Evolutionary conservation across 352 stramenopile species (phyloP).

Genomic region (Blastocystis sp.): DNA sequence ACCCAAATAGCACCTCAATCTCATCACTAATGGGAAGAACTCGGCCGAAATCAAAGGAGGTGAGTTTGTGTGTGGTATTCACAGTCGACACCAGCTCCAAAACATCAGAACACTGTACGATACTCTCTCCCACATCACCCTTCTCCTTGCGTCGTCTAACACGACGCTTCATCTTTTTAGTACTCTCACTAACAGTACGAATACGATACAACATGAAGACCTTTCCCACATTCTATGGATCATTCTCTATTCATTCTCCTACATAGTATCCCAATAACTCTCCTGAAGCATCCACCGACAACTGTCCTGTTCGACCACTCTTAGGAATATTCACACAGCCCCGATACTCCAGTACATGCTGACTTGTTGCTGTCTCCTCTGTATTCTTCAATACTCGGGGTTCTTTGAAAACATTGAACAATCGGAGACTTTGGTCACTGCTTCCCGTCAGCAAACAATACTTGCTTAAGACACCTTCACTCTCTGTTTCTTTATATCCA

Average conservation of each 20-base stretch:
- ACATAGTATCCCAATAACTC: conserved; percentile 74
- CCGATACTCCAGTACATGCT: conserved; percentile 75
- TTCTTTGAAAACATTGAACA: conserved; percentile 57
- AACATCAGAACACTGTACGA: conserved; percentile 24
- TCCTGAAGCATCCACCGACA: conserved; percentile 75
- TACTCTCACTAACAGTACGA: conserved; percentile 79
- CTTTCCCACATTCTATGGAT: conserved; percentile 78
- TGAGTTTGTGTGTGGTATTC: conserved; percentile 64
- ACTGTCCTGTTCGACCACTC: conserved; percentile 77
- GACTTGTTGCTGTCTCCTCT: conserved; percentile 45
- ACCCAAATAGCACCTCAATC: conserved; percentile 78
- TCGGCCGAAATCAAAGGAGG: conserved; percentile 71
- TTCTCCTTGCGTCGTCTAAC: conserved; percentile 84
- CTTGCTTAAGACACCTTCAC: conserved; percentile 18
- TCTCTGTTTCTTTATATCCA: conserved; percentile 3
- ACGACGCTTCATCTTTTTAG: conserved; percentile 85
- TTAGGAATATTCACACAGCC: conserved; percentile 78
- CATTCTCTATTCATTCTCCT: conserved; percentile 69
- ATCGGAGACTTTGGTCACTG: conserved; percentile 58
- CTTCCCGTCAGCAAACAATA: conserved; percentile 52
- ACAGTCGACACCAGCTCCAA: conserved; percentile 63
- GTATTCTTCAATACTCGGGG: conserved; percentile 51
- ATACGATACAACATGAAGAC: conserved; percentile 86
- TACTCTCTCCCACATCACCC: conserved; percentile 36
- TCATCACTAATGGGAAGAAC: conserved; percentile 72